phyloP scores from a whole-genome alignment of 768 basidiomycete species.

The Mycena haematopus region DNA sequence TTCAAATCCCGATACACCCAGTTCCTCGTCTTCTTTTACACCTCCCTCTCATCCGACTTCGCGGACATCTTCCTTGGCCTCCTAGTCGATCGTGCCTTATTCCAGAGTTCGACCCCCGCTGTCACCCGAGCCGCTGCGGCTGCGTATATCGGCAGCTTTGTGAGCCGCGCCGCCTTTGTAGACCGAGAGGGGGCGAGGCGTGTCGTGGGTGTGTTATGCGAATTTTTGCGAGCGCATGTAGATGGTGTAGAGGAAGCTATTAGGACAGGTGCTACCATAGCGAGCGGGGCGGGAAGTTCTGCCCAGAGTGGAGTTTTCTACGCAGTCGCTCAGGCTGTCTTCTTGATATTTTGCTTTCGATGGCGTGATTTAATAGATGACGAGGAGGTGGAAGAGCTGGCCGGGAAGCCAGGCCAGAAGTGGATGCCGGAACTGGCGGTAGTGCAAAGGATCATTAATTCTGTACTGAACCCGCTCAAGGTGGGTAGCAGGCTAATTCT shows the following conservation, averaged over 20 bases:
- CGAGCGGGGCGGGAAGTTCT: slow-evolving; percentile 36
- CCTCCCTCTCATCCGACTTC: slow-evolving; percentile 88
- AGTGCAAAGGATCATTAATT: slow-evolving; percentile 80
- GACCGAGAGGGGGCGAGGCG: slow-evolving; percentile 74
- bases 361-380: slow-evolving; percentile 86
- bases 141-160: slow-evolving; percentile 91
- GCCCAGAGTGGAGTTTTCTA: slow-evolving; percentile 82
- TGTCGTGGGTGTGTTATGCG: slow-evolving; percentile 85
- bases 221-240: slow-evolving; percentile 79
- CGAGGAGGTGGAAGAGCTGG: slow-evolving; percentile 54
- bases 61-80: slow-evolving; percentile 93
- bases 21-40: slow-evolving; percentile 95
- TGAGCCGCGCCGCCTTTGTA: slow-evolving; percentile 88
- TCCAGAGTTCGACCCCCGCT: slow-evolving; percentile 57
- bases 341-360: slow-evolving; percentile 97
- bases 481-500: slow-evolving; percentile 48
- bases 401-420: slow-evolving; percentile 51
- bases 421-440: slow-evolving; percentile 88
- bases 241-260: slow-evolving; percentile 67
- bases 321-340: slow-evolving; percentile 89
- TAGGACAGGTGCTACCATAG: slow-evolving; percentile 41
- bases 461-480: slow-evolving; percentile 89
- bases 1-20: slow-evolving; percentile 98
- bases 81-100: slow-evolving; percentile 89
- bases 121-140: slow-evolving; percentile 92